These are phyloP conservation scores for Leishmania major DNA, from an alignment of 208 protist genomes.

Conservation along the genomic window DNA sequence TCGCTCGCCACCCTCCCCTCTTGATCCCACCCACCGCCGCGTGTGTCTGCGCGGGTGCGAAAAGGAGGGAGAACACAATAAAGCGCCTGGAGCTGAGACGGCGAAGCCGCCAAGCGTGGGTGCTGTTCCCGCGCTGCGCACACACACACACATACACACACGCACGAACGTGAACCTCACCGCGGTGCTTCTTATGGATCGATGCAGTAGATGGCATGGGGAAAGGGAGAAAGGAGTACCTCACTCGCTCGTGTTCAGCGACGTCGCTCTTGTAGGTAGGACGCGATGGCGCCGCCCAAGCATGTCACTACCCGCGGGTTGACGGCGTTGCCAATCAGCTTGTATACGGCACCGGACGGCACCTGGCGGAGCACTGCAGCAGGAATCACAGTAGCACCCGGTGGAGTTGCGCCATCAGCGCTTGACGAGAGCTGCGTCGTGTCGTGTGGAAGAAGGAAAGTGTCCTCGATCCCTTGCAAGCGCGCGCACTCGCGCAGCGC, in stretches of 20 bases:
- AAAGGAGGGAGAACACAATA: too few relatives aligned
- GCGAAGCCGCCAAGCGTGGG: too few relatives aligned
- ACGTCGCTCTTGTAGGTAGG: constrained; percentile 12
- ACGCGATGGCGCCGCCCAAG: constrained; percentile 19
- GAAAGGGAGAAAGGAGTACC: constrained; percentile 20
- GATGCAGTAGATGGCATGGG: neutral
- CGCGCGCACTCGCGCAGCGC: constrained; percentile 77
- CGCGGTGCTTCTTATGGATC: neutral
- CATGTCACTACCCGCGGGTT: constrained; percentile 75
- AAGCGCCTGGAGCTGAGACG: too few relatives aligned
- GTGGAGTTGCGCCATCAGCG: neutral
- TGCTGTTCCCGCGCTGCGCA: too few relatives aligned
- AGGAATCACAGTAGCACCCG: neutral
- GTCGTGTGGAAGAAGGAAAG: constrained; percentile 41
- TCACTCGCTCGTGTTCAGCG: neutral
- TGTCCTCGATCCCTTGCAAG: constrained; percentile 68
- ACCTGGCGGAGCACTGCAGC: constrained; percentile 17
- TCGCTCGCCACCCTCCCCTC: too few relatives aligned
- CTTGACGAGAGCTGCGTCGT: constrained; percentile 9
- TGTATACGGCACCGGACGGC: constrained; percentile 51
- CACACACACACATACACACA: neutral
- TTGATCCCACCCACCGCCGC: too few relatives aligned
- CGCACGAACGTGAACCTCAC: neutral
- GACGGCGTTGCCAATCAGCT: constrained; percentile 77
- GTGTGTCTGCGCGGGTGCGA: too few relatives aligned